Evolutionary conservation across 768 basidiomycete genomes (phyloP).

Genomic region (Hysterangium stoloniferum): DNA sequence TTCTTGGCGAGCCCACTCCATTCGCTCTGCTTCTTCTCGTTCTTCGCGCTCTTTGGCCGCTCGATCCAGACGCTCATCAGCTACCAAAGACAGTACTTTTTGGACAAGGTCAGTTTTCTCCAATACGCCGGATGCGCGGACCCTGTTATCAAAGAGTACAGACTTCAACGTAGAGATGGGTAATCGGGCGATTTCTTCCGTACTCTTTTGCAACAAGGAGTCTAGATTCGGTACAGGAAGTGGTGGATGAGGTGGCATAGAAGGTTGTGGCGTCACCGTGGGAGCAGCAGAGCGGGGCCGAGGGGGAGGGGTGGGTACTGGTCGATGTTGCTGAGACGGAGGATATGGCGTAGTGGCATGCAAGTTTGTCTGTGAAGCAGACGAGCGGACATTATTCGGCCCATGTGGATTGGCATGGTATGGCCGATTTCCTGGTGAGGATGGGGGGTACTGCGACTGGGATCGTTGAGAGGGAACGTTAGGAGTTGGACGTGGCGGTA

Average conservation of each 20-base stretch:
- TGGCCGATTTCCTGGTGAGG: conserved; percentile 12
- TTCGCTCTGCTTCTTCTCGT: conserved; percentile 34
- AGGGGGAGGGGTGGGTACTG: conserved; percentile 19
- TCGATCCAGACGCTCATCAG: conserved; percentile 52
- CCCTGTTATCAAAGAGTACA: conserved; percentile 75
- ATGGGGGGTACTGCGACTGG: conserved; percentile 12
- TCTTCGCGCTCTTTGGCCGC: conserved; percentile 37
- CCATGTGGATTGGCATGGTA: conserved; percentile 23
- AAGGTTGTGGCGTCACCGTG: conserved; percentile 30
- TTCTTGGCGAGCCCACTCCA: conserved; percentile 20
- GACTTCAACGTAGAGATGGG: conserved; percentile 69
- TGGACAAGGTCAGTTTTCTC: conserved; percentile 82
- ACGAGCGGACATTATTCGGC: conserved; percentile 27
- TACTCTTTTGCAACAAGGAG: conserved; percentile 54
- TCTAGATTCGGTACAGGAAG: conserved; percentile 53
- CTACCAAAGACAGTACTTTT: conserved; percentile 56
- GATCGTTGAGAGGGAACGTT: conserved; percentile 18
- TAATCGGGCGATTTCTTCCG: conserved; percentile 48
- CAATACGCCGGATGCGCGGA: conserved; percentile 50
- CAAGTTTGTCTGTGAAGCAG: conserved; percentile 28
- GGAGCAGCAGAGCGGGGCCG: conserved; percentile 33
- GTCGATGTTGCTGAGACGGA: conserved; percentile 23
- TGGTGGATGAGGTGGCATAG: conserved; percentile 27
- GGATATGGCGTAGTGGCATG: conserved; percentile 22
- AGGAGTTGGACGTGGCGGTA: conserved; percentile 7